phyloP scores from a whole-genome alignment of 257 asterid species.

The Mitragyna speciosa region DNA sequence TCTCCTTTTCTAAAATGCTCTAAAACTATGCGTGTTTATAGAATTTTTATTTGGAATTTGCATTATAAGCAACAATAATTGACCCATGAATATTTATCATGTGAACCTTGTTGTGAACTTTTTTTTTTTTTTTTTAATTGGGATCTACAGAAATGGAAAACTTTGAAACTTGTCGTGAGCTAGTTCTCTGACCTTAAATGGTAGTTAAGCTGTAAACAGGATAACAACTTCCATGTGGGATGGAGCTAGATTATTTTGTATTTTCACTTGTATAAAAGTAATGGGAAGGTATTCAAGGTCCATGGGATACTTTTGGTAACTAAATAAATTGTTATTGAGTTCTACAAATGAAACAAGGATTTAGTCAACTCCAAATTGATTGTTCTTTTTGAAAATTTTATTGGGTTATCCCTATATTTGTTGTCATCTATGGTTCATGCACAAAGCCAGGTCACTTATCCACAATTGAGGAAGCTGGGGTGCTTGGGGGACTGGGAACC shows the following conservation, averaged over 20 bases:
- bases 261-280: not conserved
- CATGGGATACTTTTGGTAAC: not conserved
- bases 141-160: not conserved
- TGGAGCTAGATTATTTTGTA: not conserved
- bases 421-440: not conserved
- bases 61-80: not conserved
- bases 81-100: not conserved
- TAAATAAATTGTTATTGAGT: not conserved
- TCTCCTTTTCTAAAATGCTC: not conserved
- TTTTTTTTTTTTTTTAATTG: not conserved
- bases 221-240: not conserved
- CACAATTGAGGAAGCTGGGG: not conserved
- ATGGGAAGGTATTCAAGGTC: not conserved
- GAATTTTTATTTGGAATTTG: not conserved
- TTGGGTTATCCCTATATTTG: not conserved
- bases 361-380: not conserved
- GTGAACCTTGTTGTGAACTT: not conserved
- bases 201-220: not conserved
- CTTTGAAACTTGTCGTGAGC: conserved; percentile 2
- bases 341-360: not conserved
- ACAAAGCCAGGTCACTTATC: not conserved
- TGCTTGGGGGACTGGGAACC: not conserved
- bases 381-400: not conserved
- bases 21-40: not conserved
- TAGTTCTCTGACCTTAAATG: not conserved